Percentiles rank a stretch among this genome's conserved stretches.
phyloP scores from a whole-genome alignment of 1,284 basidiomycete species.

The Gomphus sp. region DNA sequence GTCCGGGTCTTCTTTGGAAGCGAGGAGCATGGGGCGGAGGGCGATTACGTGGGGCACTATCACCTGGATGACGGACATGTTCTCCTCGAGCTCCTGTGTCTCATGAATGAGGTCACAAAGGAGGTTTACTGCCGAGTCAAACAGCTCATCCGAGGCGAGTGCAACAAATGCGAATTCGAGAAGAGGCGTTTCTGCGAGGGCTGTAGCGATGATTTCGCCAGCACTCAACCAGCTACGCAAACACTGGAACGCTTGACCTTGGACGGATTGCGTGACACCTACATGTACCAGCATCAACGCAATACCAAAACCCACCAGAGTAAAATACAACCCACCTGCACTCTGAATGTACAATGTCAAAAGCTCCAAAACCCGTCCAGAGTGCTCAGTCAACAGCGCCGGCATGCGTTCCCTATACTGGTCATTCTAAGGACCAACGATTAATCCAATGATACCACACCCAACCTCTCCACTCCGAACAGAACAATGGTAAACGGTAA shows the following conservation, averaged over 20 bases:
- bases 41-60: conserved; percentile 80
- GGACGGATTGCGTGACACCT: conserved; percentile 84
- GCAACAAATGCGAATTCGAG: conserved; percentile 81
- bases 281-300: neutral
- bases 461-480: neutral
- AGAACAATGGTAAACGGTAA: neutral
- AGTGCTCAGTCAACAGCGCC: conserved; percentile 64
- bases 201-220: conserved; percentile 68
- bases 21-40: conserved; percentile 55
- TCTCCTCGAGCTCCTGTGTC: conserved; percentile 95
- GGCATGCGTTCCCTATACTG: conserved; percentile 64
- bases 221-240: conserved; percentile 83
- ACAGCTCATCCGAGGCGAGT: conserved; percentile 76
- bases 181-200: conserved; percentile 74
- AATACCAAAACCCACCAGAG: neutral
- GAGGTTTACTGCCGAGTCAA: conserved; percentile 88
- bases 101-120: conserved; percentile 96
- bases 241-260: conserved; percentile 81
- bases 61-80: conserved; percentile 80
- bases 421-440: conserved; percentile 48
- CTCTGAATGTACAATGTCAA: conserved; percentile 89
- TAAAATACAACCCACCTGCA: conserved; percentile 44
- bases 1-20: conserved; percentile 71
- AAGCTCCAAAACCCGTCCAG: conserved; percentile 67
- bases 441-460: neutral